Evolutionary conservation across 192 early-diverging fungal species (phyloP).

Genomic region (Backusella parvicylindrica): DNA sequence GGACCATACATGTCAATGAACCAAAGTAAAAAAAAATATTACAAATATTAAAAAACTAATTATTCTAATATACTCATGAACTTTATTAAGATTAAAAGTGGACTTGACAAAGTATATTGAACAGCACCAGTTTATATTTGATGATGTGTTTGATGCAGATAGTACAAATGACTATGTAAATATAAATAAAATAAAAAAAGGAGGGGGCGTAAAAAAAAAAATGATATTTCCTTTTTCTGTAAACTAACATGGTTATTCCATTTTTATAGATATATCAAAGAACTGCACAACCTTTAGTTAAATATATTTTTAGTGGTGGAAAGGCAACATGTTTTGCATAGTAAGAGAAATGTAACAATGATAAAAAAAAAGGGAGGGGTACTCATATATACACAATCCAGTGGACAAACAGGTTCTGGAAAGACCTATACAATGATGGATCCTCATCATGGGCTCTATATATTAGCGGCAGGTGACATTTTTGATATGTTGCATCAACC

Average conservation of each 20-base stretch:
- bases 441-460: slow-evolving; percentile 83
- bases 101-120: slow-evolving; percentile 97
- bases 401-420: slow-evolving; percentile 80
- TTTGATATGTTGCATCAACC: slow-evolving; percentile 74
- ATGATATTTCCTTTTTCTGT: background rate
- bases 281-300: slow-evolving; percentile 91
- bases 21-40: slow-evolving; percentile 70
- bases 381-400: slow-evolving; percentile 9
- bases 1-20: slow-evolving; percentile 85
- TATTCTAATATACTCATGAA: background rate
- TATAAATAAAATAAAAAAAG: background rate
- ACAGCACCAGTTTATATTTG: slow-evolving; percentile 91
- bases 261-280: slow-evolving; percentile 63
- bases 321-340: slow-evolving; percentile 99
- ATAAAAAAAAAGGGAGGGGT: background rate
- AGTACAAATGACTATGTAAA: slow-evolving; percentile 79
- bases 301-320: slow-evolving; percentile 93
- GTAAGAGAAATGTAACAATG: slow-evolving; percentile 37
- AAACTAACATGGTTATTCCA: background rate
- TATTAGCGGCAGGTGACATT: slow-evolving; percentile 89
- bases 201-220: background rate
- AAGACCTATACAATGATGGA: slow-evolving; percentile 99
- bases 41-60: background rate
- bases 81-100: slow-evolving; percentile 73
- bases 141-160: slow-evolving; percentile 92